Evolutionary conservation across 106 monocot species (phyloP), one percentile per base, ranked within the genome.

Genomic region (Phalaenopsis aphrodite): DNA sequence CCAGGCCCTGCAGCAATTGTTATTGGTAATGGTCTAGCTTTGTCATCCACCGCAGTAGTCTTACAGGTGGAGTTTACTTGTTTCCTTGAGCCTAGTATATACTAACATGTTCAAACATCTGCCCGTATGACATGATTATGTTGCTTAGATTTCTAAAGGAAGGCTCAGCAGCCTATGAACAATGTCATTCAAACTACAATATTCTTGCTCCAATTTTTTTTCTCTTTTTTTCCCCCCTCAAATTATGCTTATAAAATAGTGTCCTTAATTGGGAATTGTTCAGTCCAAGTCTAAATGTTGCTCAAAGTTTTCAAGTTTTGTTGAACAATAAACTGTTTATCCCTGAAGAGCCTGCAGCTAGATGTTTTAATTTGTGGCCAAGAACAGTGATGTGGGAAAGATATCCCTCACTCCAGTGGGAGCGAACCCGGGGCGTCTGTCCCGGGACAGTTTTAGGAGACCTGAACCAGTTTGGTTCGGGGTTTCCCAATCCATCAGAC

Each of bases 1-100:
- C 89, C 94, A 58, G 94, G 98, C 61, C 98, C 98, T 83, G 94
- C 98, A 55, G 84, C 98, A 75, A 92, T 98, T 88, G 92, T 98
- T 30, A 82, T 98, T 85, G 98, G 98, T 72, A 98, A 91, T 84
- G 98, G 94, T 81, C 84, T 94, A 55, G 98, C 98, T 84, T 81
- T 98, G 48, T 98, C 98, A 43, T 98, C 94, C 30, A 98, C 98
- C 73, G 94, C 94, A 42, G 92, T 98, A 81, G 98, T 98, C 10
- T 84, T 98, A 78, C 94, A 98, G 91, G 98, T 98, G 85, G 52
- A 43, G 41, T 39, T 81, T 82, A 56, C 14, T 21, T 52, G 55
- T 1, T 75, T 67, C 55, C 48, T 69, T 69, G 69, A 12, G 21
- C 38, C 39, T 69, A 39, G 38, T 39, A 69, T 38, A 69, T 69